Evolutionary conservation across 352 stramenopile species (phyloP), one percentile per base, ranked within the genome.

Genomic region (Phytophthora colocasiae): DNA sequence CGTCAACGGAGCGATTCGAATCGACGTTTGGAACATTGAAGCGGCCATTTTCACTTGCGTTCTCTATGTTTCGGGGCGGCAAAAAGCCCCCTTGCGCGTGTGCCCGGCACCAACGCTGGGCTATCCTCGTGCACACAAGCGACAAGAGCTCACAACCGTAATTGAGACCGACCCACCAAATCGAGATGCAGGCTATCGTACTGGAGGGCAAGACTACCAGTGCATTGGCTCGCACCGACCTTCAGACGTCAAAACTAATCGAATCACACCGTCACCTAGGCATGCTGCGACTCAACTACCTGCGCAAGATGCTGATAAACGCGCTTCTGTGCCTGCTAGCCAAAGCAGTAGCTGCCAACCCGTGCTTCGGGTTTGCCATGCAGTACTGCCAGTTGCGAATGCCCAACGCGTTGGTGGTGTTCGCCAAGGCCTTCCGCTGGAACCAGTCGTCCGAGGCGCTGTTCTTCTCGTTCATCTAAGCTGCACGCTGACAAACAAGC

Each of bases 401-500:
- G 27, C 50, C 58, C 2, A 72, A 68, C 50, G 57, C 34, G n/a
- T 50, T 72, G 38, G 41, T 63, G 3, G 57, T 68, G 44, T 59
- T 72, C 24, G 50, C 58, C 50, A 72, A 63, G 50, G 47, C 55
- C n/a, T 70, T 70, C 17, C 63, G 55, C 26, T 71, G 43, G 56
- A 57, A 14, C 10, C 43, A 45, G 17, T 12, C 64, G 41, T 67
- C 49, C 22, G 58, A 72, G 27, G 64, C 64, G 38, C 58, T 67
- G 9, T 72, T 63, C 58, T 63, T 72, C 50, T 72, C 64, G 8
- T 72, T 72, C 45, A 50, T 68, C 43, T 72, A 58, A 38, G 39
- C 17, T 6, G 38, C 31, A 14, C 8, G 3, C 31, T 14, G 14
- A 31, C 29, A 43, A 31, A 41, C 36, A 4, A 41, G 29, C 31